Evolutionary conservation across 2,329 filamentous ascomycete genomes (phyloP).

Genomic region (Pyrenophora graminea): DNA sequence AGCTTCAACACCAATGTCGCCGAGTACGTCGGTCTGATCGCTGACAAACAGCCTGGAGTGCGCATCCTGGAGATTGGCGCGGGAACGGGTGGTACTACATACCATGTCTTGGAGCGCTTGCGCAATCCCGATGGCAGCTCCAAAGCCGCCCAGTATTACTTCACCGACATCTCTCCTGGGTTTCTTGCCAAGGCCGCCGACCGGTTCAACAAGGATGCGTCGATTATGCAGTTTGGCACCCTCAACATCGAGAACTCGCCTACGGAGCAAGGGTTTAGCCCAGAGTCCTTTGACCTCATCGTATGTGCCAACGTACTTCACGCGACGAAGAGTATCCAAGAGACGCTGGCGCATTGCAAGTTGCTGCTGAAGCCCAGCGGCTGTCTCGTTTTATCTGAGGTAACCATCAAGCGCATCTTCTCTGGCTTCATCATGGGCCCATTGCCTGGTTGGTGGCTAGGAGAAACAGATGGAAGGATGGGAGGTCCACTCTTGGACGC

Average conservation of each 20-base stretch:
- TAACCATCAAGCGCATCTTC: conserved; percentile 12
- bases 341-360: conserved; percentile 7
- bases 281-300: conserved; percentile 6
- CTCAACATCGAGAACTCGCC: conserved; percentile 10
- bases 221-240: conserved; percentile 7
- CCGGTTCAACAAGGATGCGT: conserved; percentile 3
- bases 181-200: conserved; percentile 8
- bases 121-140: conserved; percentile 8
- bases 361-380: conserved; percentile 6
- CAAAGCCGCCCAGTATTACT: conserved; percentile 8
- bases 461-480: conserved; percentile 7
- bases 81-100: conserved; percentile 9
- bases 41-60: conserved; percentile 8
- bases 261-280: conserved; percentile 5
- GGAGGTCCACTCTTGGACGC: conserved; percentile 6
- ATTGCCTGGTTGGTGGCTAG: conserved; percentile 10
- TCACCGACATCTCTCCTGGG: conserved; percentile 10
- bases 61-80: conserved; percentile 11
- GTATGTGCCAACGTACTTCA: conserved; percentile 10
- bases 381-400: conserved; percentile 7
- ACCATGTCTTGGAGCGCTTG: conserved; percentile 7
- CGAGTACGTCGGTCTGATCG: conserved; percentile 8
- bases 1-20: conserved; percentile 12
- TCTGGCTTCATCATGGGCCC: conserved; percentile 11
- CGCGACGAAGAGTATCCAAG: conserved; percentile 8